Base-by-base conservation (phyloP, 257 asterid genomes). In the Scutellaria galericulata region DNA sequence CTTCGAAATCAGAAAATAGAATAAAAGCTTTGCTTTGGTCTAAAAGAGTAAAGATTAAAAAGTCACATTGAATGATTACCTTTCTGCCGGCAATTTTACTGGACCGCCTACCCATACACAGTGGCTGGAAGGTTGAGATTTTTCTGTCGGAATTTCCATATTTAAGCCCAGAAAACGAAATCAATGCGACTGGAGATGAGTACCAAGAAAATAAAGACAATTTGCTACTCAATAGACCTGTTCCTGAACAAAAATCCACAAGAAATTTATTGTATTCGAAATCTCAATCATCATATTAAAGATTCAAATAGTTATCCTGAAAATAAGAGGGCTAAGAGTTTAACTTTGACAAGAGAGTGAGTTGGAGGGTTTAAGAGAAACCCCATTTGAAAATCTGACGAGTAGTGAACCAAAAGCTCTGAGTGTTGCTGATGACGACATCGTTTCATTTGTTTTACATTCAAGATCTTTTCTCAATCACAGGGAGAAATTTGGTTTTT, bases 31-130 rank as follows among this genome's bases (percentile, higher is more conserved):
- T 24, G 2, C 27, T 2, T 1, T 24, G 2, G 2, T 2, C 27
- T 24, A 24, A 24, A 24, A 24, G 27, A 15, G 20, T 24, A 8
- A 60, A 52, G 57, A 54, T n/a, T 39, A 5, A 0, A 20, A 68
- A 57, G 3, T 2, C 20, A 40, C 37, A 27, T 37, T 7, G 68
- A 46, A 4, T 42, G 10, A 45, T 7, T 77, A 90, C 98, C 97
- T 93, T 93, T 85, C 98, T 86, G 58, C 94, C 93, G 59, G 97
- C 98, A 81, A 93, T 90, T 83, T 93, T 93, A 82, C 89, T 75
- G 73, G 96, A 90, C 54, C 95, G 96, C 69, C 98, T 79, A 27
- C 98, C 98, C 98, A 93, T 93, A 89, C 85, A 86, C 57, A 90
- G 80, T 22, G 90, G 88, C 64, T 84, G 68, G 74, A 50, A 80